Conservation (phyloP, 768 basidiomycete species). For the Artomyces pyxidatus region DNA sequence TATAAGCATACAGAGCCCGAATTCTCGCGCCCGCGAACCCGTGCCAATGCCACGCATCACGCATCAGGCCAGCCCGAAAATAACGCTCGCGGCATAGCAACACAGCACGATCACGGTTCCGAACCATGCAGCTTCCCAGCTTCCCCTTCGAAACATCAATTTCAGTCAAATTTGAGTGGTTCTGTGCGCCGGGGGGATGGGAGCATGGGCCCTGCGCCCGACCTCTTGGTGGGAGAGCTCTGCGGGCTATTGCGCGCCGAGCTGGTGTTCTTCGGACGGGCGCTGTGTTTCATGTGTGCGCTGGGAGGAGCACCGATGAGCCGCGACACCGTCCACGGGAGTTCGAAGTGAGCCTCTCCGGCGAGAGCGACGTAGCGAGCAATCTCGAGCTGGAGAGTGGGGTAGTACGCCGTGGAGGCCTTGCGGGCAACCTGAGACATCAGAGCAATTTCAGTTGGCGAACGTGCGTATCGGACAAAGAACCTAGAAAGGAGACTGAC, state of each 20-base stretch:
- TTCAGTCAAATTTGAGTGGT: constrained; percentile 10
- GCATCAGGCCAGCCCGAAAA: no score
- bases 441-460: neutral
- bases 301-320: constrained; percentile 74
- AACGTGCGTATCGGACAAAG: neutral
- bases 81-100: no score
- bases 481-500: constrained; percentile 36
- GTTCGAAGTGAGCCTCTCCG: constrained; percentile 55
- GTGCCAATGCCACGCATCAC: no score
- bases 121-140: no score
- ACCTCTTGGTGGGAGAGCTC: neutral
- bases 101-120: no score
- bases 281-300: constrained; percentile 38
- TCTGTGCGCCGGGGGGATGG: constrained; percentile 13
- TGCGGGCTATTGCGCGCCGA: neutral
- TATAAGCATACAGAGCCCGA: no score
- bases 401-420: constrained; percentile 91
- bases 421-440: constrained; percentile 77
- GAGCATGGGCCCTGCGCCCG: neutral
- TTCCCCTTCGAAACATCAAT: no score
- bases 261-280: neutral
- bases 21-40: no score
- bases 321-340: constrained; percentile 76
- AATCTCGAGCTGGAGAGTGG: constrained; percentile 88
- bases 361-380: constrained; percentile 76